Base-by-base conservation (phyloP, 2,329 filamentous ascomycete genomes). In the Talaromyces verruculosus region DNA sequence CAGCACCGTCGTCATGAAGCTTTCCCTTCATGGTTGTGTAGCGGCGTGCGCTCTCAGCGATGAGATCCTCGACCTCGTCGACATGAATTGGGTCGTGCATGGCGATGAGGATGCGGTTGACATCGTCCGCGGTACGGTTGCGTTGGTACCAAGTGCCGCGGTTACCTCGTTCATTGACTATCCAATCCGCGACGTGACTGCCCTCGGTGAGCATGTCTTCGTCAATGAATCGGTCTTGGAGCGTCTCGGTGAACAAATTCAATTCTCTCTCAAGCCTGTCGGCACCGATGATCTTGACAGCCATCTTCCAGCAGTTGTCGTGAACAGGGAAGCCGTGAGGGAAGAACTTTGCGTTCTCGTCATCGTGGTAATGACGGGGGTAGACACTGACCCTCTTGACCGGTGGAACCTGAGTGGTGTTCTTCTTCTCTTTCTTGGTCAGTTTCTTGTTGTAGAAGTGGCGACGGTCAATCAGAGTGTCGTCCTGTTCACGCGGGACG, bases 261-360 rank as follows among this genome's bases (percentile, higher is more conserved):
- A 65, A 43, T 15, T 61, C 49, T 4, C 39, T n/a, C 58, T 65
- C 57, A 5, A 65, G 45, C 30, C 15, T 51, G 13, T 45, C 45
- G 10, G 19, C 43, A 10, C 63, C 63, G 41, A 65, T 65, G 13
- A 65, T 47, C 5, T 30, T 49, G 35, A 33, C 25, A 4, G 63
- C 63, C 45, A 65, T 43, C 17, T 25, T 61, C 63, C 63, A 65
- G 63, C 63, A 65, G 10, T 65, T 51, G n/a, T 59, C 63, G 19
- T 65, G 57, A 8, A 65, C 28, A 8, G 63, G 63, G n/a, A 65
- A 65, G 13, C 63, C 63, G 11, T 65, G 63, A 53, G 63, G 63
- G 25, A 53, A 65, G 17, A 65, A 25, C 3, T 55, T n/a, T 35
- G 47, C 43, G 35, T 53, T 61, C n/a, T 45, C 15, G 11, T 55